A percentile compares a stretch with the other conserved stretches of the same genome.
These are phyloP conservation scores for Catharanthus roseus DNA, from an alignment of 257 asterid genomes.

Conservation along the genomic window DNA sequence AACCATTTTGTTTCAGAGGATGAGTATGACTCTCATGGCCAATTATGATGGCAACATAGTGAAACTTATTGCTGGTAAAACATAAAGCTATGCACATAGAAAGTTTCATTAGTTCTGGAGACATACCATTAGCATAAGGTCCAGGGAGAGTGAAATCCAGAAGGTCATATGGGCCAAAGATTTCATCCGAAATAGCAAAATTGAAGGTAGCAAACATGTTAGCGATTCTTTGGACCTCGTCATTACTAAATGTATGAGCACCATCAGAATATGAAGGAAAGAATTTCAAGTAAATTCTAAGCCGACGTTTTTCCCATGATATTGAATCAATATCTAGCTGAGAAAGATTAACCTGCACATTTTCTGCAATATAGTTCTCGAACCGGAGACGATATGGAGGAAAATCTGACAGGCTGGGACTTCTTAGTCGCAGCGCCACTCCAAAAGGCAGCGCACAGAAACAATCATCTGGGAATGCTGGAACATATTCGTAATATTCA, in stretches of 20 bases:
- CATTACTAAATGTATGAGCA: conserved; percentile 23
- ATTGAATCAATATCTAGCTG: conserved; percentile 21
- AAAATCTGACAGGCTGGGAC: conserved; percentile 46
- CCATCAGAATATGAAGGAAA: conserved; percentile 27
- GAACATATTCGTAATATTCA: conserved; percentile 36
- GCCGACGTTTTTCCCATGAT: conserved; percentile 40
- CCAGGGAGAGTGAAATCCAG: conserved; percentile 45
- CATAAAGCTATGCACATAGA: background rate
- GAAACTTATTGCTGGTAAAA: background rate
- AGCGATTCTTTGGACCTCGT: conserved; percentile 33
- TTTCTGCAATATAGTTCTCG: conserved; percentile 27
- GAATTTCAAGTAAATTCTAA: conserved; percentile 40
- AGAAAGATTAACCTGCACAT: conserved; percentile 12
- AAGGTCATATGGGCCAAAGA: conserved; percentile 48
- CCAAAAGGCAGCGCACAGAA: conserved; percentile 46
- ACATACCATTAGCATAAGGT: conserved; percentile 37
- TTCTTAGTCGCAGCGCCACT: conserved; percentile 39
- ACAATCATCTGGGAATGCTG: conserved; percentile 32
- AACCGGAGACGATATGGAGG: conserved; percentile 30
- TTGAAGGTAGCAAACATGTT: conserved; percentile 30
- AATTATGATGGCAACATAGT: background rate
- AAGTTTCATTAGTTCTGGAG: background rate
- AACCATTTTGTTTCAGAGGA: too few species aligned
- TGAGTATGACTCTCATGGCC: background rate
- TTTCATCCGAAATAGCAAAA: conserved; percentile 22